Evolutionary conservation across 768 basidiomycete genomes (phyloP).

Genomic region (Roridomyces roridus): DNA sequence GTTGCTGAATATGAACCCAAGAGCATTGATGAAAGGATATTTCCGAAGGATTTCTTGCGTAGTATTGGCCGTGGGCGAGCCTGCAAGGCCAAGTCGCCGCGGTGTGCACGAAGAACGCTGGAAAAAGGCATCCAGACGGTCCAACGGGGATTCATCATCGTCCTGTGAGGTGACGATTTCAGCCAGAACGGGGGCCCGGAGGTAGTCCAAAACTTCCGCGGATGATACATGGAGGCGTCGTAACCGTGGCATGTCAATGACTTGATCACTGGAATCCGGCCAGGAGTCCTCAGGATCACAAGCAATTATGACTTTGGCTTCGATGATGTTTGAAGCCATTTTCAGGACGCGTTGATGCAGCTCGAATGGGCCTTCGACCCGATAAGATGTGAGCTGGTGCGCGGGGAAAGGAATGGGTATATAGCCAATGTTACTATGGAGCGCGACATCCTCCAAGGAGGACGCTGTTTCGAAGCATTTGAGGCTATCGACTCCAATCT

Average conservation of each 20-base stretch:
- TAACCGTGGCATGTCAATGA: too few relatives aligned
- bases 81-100: not conserved
- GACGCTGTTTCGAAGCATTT: not conserved
- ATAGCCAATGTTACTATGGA: not conserved
- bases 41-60: not conserved
- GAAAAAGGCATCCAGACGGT: not conserved
- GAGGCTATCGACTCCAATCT: not conserved
- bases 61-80: not conserved
- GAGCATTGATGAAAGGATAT: not conserved
- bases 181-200: too few relatives aligned
- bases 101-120: not conserved
- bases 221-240: too few relatives aligned
- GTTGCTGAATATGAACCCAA: not conserved
- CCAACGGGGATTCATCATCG: too few relatives aligned
- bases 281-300: too few relatives aligned
- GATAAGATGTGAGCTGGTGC: not conserved
- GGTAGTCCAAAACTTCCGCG: too few relatives aligned
- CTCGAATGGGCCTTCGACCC: not conserved
- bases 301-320: too few relatives aligned
- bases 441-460: not conserved
- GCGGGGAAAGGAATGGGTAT: not conserved
- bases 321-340: not conserved
- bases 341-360: not conserved
- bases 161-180: too few relatives aligned
- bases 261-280: too few relatives aligned